phyloP scores from a whole-genome alignment of 805 yeast genomes.

The Ogataea haglerorum region DNA sequence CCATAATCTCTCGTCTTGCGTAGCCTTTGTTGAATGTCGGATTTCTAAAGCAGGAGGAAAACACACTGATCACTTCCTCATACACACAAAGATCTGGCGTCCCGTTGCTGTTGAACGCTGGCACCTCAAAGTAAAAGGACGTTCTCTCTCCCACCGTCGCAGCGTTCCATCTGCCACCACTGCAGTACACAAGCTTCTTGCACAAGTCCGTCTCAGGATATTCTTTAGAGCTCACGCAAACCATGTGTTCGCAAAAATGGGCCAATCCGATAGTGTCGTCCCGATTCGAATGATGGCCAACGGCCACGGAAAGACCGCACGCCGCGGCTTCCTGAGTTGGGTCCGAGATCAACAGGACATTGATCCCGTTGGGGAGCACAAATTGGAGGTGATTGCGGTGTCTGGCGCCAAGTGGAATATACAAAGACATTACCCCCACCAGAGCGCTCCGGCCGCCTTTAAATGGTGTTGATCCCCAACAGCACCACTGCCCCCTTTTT shows the following conservation, averaged over 20 bases:
- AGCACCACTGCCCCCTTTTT: conserved; percentile 2
- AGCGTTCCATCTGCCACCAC: conserved; percentile 65
- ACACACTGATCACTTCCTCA: conserved; percentile 43
- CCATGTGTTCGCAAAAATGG: conserved; percentile 82
- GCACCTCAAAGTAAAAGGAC: conserved; percentile 59
- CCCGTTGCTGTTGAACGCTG: conserved; percentile 31
- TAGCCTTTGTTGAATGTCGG: conserved; percentile 47
- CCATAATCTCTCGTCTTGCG: conserved; percentile 50
- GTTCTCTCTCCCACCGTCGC: conserved; percentile 67
- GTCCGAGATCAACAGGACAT: conserved; percentile 70
- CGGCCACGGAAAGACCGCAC: conserved; percentile 68
- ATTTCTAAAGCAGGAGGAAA: conserved; percentile 46
- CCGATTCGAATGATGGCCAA: conserved; percentile 84
- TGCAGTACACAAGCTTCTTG: conserved; percentile 39
- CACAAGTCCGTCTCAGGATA: conserved; percentile 48
- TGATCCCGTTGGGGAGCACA: conserved; percentile 64
- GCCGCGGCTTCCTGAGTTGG: conserved; percentile 62
- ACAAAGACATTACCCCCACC: not conserved
- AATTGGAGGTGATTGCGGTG: conserved; percentile 43
- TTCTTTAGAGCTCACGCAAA: conserved; percentile 53
- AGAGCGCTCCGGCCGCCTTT: not conserved
- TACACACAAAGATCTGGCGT: conserved; percentile 34
- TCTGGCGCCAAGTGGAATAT: conserved; percentile 14
- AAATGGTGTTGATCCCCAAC: not conserved
- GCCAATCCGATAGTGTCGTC: conserved; percentile 72